Conservation (phyloP, 192 early-diverging fungal genomes). For the Coemansia sp. region DNA sequence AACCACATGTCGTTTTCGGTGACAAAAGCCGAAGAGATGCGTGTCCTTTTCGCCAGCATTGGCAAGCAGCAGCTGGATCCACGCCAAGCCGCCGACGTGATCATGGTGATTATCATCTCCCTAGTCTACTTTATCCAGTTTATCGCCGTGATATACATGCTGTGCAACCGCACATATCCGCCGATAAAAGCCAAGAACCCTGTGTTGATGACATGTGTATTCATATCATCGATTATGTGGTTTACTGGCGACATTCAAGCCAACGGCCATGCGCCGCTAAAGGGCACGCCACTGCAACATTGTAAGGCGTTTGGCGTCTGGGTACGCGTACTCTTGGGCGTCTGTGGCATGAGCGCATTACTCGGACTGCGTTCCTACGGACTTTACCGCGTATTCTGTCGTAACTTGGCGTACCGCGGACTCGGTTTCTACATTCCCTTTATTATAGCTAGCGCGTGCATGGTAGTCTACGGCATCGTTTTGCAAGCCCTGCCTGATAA, state of each 20-base stretch:
- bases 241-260: conserved; percentile 53
- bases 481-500: conserved; percentile 17
- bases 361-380: conserved; percentile 18
- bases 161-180: conserved; percentile 52
- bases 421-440: conserved; percentile 6
- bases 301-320: conserved; percentile 54
- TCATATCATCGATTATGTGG: conserved; percentile 42
- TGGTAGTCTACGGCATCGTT: conserved; percentile 32
- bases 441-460: conserved; percentile 7
- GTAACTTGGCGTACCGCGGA: neutral
- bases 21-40: neutral
- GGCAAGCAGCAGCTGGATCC: neutral
- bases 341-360: conserved; percentile 31
- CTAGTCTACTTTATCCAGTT: conserved; percentile 31
- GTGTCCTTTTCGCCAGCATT: neutral
- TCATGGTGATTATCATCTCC: neutral
- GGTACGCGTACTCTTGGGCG: conserved; percentile 44
- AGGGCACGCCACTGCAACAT: conserved; percentile 19
- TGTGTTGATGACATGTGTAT: conserved; percentile 38
- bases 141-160: conserved; percentile 26
- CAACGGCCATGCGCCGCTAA: conserved; percentile 47
- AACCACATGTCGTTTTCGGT: conserved; percentile 10
- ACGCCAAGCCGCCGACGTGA: neutral
- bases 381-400: conserved; percentile 2
- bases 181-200: conserved; percentile 58